phyloP scores from a whole-genome alignment of 1,284 basidiomycete species.

The Uromyces viciae-fabae region DNA sequence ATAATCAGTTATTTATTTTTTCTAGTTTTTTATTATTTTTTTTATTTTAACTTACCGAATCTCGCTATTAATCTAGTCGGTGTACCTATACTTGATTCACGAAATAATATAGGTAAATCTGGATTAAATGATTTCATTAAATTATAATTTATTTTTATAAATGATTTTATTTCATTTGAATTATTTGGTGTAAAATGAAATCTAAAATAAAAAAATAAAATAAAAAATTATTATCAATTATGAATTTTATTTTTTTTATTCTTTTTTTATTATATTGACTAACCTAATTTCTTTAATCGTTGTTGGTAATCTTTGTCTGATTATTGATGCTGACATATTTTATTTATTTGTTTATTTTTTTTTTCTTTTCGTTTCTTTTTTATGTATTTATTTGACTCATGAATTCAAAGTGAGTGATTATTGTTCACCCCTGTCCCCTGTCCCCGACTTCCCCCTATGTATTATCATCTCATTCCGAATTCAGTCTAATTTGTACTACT shows the following conservation, averaged over 20 bases:
- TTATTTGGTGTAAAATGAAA: constrained; percentile 14
- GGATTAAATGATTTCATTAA: constrained; percentile 22
- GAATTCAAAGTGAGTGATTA: no score
- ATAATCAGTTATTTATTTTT: no score
- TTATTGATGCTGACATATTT: constrained; percentile 22
- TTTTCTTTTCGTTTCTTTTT: no score
- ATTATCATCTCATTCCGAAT: no score
- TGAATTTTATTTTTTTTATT: background rate
- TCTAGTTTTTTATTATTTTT: no score
- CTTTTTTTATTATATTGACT: background rate
- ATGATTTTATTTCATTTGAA: background rate
- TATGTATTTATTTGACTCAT: no score
- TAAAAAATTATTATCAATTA: no score
- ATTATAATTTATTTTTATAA: constrained; percentile 11
- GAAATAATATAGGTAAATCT: constrained; percentile 13
- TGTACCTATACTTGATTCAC: constrained; percentile 23
- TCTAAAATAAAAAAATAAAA: background rate
- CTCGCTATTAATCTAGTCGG: constrained; percentile 10
- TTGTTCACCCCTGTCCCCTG: no score
- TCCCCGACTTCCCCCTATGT: no score
- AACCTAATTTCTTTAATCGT: constrained; percentile 19
- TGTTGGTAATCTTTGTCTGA: constrained; percentile 6
- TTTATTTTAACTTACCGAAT: constrained; percentile 25
- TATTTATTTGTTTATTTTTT: no score
- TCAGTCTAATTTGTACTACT: no score